Evolutionary conservation across 768 basidiomycete species (phyloP), one percentile per base, ranked within the genome.

Genomic region (Phlegmacium glaucopus): DNA sequence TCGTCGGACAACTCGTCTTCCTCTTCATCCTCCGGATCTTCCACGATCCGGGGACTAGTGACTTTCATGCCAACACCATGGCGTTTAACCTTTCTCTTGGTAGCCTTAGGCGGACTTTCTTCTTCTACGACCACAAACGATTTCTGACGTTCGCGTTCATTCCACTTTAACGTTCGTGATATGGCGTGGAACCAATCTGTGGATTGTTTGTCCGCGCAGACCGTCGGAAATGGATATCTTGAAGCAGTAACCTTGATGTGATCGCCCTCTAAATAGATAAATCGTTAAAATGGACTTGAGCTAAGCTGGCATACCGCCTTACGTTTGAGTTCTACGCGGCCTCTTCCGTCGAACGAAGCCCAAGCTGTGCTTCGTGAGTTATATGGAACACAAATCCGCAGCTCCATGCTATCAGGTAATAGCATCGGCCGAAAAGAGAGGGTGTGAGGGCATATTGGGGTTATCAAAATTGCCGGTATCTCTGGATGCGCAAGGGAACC

Each of bases 111-210:
- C 1, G 85, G 82, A 27, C 32, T n/a, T 34, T 80, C 83, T 60
- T 96, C 94, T 63, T 98, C 96, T 17, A 99, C 92, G 15, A 99
- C 90, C 36, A 98, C 96, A 56, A 98, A 98, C 6, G 94, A 96
- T 64, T 98, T 99, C 63, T 99, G 96, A 39, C 96, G 82, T 68
- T 98, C 93, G 17, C 95, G 83, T 66, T 99, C 95, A 70, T 99
- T 99, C 96, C 96, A 98, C 65, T 97, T 95, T 41, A 99, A 75
- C 8, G 95, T 99, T 17, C 96, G 81, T 29, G 92, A 91, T 53
- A 99, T 98, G 4, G 95, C 81, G 52, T 92, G 85, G 82, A 99
- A 98, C 96, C 96, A 99, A 61, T 99, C 96, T 2, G 90, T 91
- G 15, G 94, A 96, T 62, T 96, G 94, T 52, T 94, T 96, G 63